Conservation (phyloP, 1,139 yeast species). For the Geotrichum carabidarum region DNA sequence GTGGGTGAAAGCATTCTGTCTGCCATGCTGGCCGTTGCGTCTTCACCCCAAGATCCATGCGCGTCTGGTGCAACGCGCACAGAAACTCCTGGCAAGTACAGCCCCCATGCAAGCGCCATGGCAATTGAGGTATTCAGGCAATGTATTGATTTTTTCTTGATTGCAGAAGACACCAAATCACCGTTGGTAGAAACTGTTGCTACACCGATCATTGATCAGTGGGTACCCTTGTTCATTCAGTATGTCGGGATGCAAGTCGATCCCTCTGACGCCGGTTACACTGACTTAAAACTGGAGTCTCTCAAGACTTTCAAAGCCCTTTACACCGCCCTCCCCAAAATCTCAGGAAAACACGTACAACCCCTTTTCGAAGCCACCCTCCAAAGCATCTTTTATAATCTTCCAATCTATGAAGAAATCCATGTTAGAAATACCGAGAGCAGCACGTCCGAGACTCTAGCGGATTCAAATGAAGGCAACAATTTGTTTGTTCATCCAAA, state of each 20-base stretch:
- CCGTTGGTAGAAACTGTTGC: constrained; percentile 23
- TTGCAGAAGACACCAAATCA: constrained; percentile 29
- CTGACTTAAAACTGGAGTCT: constrained; percentile 17
- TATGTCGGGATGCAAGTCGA: constrained; percentile 22
- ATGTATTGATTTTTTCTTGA: constrained; percentile 34
- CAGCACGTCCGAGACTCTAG: constrained; percentile 20
- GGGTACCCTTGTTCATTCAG: constrained; percentile 29
- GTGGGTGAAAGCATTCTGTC: constrained; percentile 43
- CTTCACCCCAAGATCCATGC: constrained; percentile 18
- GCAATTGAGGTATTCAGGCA: constrained; percentile 35
- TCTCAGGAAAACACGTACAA: constrained; percentile 9
- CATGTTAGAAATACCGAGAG: constrained; percentile 7
- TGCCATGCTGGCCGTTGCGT: constrained; percentile 26
- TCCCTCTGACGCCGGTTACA: constrained; percentile 13
- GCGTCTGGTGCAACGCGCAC: constrained; percentile 13
- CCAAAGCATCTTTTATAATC: constrained; percentile 7
- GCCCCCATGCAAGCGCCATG: constrained; percentile 22
- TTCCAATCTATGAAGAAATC: constrained; percentile 12
- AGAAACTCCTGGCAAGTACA: constrained; percentile 11
- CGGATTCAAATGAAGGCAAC: constrained; percentile 26
- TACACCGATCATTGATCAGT: constrained; percentile 27
- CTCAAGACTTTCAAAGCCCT: constrained; percentile 14
- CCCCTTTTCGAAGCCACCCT: constrained; percentile 13
- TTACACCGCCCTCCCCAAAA: constrained; percentile 13
- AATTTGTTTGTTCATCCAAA: constrained; percentile 27